Evolutionary conservation across 116 monocot genomes (phyloP).

Genomic region (Cymodocea nodosa): DNA sequence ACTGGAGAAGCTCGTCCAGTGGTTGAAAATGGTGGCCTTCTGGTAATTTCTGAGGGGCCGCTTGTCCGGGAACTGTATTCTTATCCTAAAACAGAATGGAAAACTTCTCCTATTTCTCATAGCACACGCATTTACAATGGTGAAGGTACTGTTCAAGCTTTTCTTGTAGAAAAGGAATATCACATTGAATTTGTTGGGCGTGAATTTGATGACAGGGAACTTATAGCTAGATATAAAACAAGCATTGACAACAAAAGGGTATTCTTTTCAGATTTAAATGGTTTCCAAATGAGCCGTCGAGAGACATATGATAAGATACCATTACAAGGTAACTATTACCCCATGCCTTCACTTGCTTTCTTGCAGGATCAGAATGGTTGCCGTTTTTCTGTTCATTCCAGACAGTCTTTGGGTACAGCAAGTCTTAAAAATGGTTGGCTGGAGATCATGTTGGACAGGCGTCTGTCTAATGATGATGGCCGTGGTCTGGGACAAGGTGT

Average conservation of each 20-base stretch:
- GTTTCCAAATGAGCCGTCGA: slow-evolving; percentile 91
- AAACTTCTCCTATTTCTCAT: slow-evolving; percentile 57
- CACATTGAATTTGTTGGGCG: slow-evolving; percentile 69
- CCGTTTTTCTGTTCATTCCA: slow-evolving; percentile 85
- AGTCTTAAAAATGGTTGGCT: slow-evolving; percentile 87
- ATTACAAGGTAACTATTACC: slow-evolving; percentile 92
- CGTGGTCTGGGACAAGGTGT: slow-evolving; percentile 97
- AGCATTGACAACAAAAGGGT: slow-evolving; percentile 60
- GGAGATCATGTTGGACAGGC: slow-evolving; percentile 92
- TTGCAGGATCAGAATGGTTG: slow-evolving; percentile 57
- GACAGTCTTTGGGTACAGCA: slow-evolving; percentile 78
- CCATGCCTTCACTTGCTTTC: slow-evolving; percentile 90
- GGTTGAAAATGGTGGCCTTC: slow-evolving; percentile 40
- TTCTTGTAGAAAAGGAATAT: slow-evolving; percentile 91
- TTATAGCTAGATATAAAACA: slow-evolving; percentile 86
- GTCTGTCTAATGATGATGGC: slow-evolving; percentile 67
- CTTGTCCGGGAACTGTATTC: slow-evolving; percentile 67
- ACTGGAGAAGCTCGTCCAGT: slow-evolving; percentile 57
- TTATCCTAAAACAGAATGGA: slow-evolving; percentile 58
- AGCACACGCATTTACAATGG: slow-evolving; percentile 69
- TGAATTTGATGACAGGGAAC: slow-evolving; percentile 75
- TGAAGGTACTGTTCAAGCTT: slow-evolving; percentile 57
- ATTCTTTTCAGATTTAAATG: slow-evolving; percentile 92
- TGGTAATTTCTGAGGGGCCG: slow-evolving; percentile 60
- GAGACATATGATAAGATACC: slow-evolving; percentile 95